phyloP scores from a whole-genome alignment of 2,329 filamentous ascomycete species.

The Aspergillus ibericus region DNA sequence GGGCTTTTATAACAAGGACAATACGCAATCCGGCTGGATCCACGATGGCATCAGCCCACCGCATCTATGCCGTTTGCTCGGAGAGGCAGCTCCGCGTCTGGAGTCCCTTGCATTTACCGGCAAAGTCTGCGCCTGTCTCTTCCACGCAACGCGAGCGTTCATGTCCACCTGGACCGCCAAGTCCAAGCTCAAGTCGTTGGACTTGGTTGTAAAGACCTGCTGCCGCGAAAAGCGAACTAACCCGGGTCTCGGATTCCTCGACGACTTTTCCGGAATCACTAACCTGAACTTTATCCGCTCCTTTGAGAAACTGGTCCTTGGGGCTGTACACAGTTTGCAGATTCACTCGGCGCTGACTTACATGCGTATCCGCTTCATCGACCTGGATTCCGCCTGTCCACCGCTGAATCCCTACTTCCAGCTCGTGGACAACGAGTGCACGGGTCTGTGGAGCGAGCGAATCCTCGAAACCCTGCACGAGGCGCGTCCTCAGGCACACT shows the following conservation, averaged over 20 bases:
- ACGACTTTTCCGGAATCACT: slow-evolving; percentile 69
- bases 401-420: slow-evolving; percentile 73
- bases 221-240: slow-evolving; percentile 51
- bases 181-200: slow-evolving; percentile 61
- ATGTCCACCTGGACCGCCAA: slow-evolving; percentile 47
- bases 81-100: slow-evolving; percentile 59
- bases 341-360: slow-evolving; percentile 61
- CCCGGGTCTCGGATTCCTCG: slow-evolving; percentile 48
- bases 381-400: slow-evolving; percentile 70
- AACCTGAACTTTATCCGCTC: slow-evolving; percentile 70
- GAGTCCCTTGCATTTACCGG: slow-evolving; percentile 73
- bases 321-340: slow-evolving; percentile 61
- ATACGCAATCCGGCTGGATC: slow-evolving; percentile 55
- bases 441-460: slow-evolving; percentile 69
- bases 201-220: slow-evolving; percentile 73
- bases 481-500: slow-evolving; percentile 59
- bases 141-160: slow-evolving; percentile 57
- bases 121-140: slow-evolving; percentile 68
- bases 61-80: slow-evolving; percentile 67
- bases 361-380: slow-evolving; percentile 72
- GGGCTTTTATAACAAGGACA: slow-evolving; percentile 68
- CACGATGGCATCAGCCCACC: slow-evolving; percentile 50
- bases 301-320: slow-evolving; percentile 68
- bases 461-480: slow-evolving; percentile 63
- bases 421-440: slow-evolving; percentile 60